These are phyloP conservation scores for Oidiodendron maius DNA, from an alignment of 495 filamentous ascomycete genomes.

Conservation along the genomic window DNA sequence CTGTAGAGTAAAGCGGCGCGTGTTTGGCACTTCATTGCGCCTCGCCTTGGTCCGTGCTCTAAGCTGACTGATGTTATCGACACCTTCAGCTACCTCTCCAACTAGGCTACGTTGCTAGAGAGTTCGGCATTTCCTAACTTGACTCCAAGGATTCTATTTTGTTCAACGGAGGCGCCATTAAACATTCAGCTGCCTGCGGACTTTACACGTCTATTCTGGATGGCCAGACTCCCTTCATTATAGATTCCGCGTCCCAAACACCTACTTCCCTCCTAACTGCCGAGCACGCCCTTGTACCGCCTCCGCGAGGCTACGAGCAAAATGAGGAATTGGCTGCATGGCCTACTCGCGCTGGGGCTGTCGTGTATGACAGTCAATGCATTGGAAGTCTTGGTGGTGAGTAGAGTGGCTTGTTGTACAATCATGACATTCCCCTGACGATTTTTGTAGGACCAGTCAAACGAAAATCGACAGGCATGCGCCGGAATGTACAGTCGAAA, in stretches of 20 bases:
- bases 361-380: constrained; percentile 46
- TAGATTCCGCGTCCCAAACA: background rate
- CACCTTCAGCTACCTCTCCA: background rate
- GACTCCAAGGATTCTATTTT: background rate
- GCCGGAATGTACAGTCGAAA: constrained; percentile 94
- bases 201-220: constrained; percentile 9
- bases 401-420: constrained; percentile 20
- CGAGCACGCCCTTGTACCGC: no score
- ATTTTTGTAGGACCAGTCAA: constrained; percentile 57
- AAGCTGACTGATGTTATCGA: background rate
- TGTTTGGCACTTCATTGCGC: no score
- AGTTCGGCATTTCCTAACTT: background rate
- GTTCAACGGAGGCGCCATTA: background rate
- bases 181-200: background rate
- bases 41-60: background rate
- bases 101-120: no score
- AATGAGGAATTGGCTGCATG: constrained; percentile 51
- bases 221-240: constrained; percentile 8
- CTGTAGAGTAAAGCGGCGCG: no score
- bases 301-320: constrained; percentile 21
- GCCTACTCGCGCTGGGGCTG: constrained; percentile 44
- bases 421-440: constrained; percentile 1
- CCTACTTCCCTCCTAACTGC: no score
- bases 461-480: constrained; percentile 79
- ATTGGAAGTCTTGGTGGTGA: constrained; percentile 56